A percentile compares a stretch with the other conserved stretches of the same genome.
Conservation (phyloP, 2,329 filamentous ascomycete genomes). For the Fusarium agapanthi region DNA sequence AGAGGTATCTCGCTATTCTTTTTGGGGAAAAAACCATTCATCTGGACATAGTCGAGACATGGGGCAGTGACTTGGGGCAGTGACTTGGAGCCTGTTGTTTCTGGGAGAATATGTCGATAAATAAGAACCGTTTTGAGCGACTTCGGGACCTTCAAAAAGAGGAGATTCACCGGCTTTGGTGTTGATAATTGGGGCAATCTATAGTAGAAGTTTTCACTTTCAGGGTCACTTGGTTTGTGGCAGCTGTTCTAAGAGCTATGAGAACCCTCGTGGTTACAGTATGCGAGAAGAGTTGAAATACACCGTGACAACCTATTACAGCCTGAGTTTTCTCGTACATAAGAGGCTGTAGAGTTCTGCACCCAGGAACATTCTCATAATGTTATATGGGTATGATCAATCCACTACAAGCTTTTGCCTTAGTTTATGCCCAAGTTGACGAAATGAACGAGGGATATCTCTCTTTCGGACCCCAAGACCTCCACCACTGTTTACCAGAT, state of each 20-base stretch:
- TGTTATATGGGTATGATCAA: too few species aligned
- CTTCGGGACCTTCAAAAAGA: neutral
- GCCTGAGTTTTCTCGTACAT: too few species aligned
- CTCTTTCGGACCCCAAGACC: neutral
- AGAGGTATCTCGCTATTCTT: conserved; percentile 64
- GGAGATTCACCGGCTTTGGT: neutral
- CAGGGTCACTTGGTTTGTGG: neutral
- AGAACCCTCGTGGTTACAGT: neutral
- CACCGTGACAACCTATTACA: neutral
- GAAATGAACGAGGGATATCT: too few species aligned
- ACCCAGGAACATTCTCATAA: neutral
- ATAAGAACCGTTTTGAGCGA: neutral
- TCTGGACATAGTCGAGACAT: neutral
- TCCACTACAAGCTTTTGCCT: neutral
- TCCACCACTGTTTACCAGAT: neutral
- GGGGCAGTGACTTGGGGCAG: neutral
- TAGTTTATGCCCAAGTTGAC: neutral
- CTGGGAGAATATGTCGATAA: neutral
- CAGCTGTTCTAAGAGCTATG: neutral
- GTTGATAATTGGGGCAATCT: neutral
- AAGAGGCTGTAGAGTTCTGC: neutral
- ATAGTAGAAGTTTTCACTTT: neutral
- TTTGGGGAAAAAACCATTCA: conserved; percentile 52
- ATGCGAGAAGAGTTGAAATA: neutral
- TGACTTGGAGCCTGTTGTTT: neutral